These are phyloP conservation scores for Cutaneotrichosporon sp. DNA, from an alignment of 1,284 basidiomycete genomes.

Conservation along the genomic window DNA sequence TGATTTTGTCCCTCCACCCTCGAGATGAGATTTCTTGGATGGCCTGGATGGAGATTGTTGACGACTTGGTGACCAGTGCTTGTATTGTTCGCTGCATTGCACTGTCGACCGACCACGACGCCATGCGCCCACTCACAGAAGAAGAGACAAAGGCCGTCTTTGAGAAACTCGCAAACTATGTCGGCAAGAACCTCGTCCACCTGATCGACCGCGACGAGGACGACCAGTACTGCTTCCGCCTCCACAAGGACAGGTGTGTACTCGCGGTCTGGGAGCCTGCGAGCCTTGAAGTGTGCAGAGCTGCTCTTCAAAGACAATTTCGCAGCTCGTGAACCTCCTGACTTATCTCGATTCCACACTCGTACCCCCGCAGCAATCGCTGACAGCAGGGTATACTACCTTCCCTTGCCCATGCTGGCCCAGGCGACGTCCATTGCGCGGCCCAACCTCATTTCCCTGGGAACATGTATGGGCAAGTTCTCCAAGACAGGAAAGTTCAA, in stretches of 20 bases:
- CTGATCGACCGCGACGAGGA: conserved; percentile 50
- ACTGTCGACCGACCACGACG: conserved; percentile 4
- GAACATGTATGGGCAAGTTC: conserved; percentile 98
- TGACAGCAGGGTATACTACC: conserved; percentile 68
- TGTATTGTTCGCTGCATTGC: not conserved
- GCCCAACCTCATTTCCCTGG: conserved; percentile 86
- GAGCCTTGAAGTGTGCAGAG: too few relatives aligned
- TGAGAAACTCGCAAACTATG: conserved; percentile 51
- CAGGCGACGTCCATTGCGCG: conserved; percentile 87
- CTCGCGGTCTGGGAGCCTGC: too few relatives aligned
- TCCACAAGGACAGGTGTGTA: conserved; percentile 69
- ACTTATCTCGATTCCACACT: too few relatives aligned
- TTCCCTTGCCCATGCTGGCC: conserved; percentile 87
- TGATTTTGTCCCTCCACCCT: conserved; percentile 13
- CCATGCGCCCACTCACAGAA: conserved; percentile 50
- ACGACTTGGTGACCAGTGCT: not conserved
- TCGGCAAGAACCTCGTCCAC: conserved; percentile 51
- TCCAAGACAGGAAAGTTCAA: conserved; percentile 97
- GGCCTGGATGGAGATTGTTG: not conserved
- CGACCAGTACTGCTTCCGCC: conserved; percentile 70
- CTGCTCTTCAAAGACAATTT: not conserved
- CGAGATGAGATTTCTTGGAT: conserved; percentile 22
- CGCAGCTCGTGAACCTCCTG: not conserved
- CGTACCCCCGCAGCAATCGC: not conserved
- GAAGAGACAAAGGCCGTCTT: conserved; percentile 52